Conservation (phyloP, 441 rosid genomes). For the Lepidium campestre region DNA sequence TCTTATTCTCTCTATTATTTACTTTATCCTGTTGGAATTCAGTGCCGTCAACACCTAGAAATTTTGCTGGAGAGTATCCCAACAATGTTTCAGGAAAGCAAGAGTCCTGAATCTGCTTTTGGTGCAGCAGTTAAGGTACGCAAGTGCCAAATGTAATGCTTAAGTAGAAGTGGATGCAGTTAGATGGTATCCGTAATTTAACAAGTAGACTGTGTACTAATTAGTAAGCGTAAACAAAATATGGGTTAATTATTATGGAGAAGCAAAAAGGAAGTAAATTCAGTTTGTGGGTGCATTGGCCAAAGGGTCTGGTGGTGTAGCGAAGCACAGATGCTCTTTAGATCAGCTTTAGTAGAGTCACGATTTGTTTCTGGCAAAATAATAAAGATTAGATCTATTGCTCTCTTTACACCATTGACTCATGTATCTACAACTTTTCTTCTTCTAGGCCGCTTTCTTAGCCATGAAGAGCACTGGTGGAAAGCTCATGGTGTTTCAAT, state of each 20-base stretch:
- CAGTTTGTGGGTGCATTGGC: constrained; percentile 6
- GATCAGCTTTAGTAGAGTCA: not conserved
- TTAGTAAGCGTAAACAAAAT: not conserved
- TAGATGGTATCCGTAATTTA: not conserved
- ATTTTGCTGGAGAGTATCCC: constrained; percentile 93
- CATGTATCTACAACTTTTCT: not conserved
- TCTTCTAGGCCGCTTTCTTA: constrained; percentile 79
- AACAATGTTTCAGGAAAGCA: constrained; percentile 77
- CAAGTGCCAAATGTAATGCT: not conserved
- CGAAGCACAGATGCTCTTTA: not conserved
- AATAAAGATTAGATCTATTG: not conserved
- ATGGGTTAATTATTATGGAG: not conserved
- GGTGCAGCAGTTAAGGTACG: constrained; percentile 95
- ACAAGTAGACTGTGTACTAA: not conserved
- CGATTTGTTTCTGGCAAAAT: not conserved
- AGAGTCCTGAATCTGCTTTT: constrained; percentile 93
- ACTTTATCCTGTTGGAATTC: constrained; percentile 18
- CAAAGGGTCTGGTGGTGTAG: not conserved
- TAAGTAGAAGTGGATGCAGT: not conserved
- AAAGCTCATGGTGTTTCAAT: constrained; percentile 89
- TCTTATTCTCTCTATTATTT: constrained; percentile 4
- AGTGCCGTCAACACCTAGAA: constrained; percentile 98
- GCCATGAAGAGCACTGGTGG: constrained; percentile 93
- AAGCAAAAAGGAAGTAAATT: not conserved
- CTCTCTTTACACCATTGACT: constrained; percentile 1